A percentile compares a stretch with the other conserved stretches of the same genome.
Evolutionary conservation across 2,329 filamentous ascomycete species (phyloP).

Genomic region (Fusarium pseudonygamai): DNA sequence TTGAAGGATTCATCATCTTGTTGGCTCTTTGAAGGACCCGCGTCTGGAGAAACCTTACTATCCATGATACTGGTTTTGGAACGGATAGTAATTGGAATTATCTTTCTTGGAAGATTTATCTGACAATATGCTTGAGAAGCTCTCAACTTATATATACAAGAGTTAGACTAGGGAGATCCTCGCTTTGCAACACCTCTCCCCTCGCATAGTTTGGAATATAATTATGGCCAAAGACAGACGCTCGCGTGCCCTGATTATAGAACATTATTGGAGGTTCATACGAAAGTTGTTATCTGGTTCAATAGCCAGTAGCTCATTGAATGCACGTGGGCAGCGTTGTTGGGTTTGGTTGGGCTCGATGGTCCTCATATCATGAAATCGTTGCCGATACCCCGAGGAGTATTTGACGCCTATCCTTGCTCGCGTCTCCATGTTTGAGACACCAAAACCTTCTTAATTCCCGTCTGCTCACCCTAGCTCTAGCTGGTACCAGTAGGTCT

Average conservation of each 20-base stretch:
- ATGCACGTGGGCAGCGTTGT: too few species aligned
- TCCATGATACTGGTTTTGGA: not conserved
- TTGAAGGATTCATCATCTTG: not conserved
- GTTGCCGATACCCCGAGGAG: not conserved
- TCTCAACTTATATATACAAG: not conserved
- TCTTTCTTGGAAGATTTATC: accelerated
- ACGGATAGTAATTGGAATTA: not conserved
- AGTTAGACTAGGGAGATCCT: not conserved
- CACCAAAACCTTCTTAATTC: not conserved
- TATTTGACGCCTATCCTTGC: accelerated
- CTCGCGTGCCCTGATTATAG: not conserved
- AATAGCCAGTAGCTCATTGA: not conserved
- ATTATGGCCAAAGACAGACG: too few species aligned
- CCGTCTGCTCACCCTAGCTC: too few species aligned
- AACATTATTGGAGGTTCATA: not conserved
- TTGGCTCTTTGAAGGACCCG: not conserved
- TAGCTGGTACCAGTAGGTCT: not conserved
- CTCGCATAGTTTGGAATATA: too few species aligned
- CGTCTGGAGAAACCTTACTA: not conserved
- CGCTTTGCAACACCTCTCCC: too few species aligned
- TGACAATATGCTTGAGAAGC: accelerated
- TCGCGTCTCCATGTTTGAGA: not conserved
- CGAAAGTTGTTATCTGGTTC: too few species aligned
- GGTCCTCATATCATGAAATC: accelerated
- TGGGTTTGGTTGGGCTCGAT: not conserved